Evolutionary conservation across 164 flowering plant genomes (phyloP).

Genomic region (Houttuynia cordata): DNA sequence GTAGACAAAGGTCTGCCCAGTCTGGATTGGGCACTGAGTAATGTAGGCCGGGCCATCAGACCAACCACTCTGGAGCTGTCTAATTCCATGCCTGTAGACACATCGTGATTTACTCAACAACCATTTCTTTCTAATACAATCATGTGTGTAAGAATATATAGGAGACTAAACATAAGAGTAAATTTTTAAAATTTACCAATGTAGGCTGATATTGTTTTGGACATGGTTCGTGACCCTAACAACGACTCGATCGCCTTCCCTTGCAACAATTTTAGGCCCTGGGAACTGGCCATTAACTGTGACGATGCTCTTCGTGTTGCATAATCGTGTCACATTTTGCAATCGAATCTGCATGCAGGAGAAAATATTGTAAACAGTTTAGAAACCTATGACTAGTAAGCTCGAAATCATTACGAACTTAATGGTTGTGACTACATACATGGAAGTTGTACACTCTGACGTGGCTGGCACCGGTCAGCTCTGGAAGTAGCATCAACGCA

Average conservation of each 20-base stretch:
- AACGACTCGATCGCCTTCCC: constrained; percentile 28
- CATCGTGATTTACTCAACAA: not conserved
- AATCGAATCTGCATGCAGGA: constrained; percentile 7
- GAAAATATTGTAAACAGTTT: not conserved
- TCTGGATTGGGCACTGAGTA: constrained; percentile 57
- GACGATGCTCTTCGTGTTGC: constrained; percentile 22
- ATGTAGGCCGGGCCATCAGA: constrained; percentile 49
- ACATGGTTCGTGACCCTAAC: constrained; percentile 26
- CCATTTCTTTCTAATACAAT: not conserved
- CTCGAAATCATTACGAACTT: not conserved
- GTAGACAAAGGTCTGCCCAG: constrained; percentile 32
- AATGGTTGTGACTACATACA: not conserved
- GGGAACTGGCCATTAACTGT: constrained; percentile 21
- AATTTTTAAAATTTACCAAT: constrained; percentile 17
- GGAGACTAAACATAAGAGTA: not conserved
- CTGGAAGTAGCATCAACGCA: constrained; percentile 2
- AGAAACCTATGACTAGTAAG: not conserved
- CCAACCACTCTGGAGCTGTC: constrained; percentile 42
- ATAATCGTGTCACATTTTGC: constrained; percentile 18
- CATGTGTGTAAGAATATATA: not conserved
- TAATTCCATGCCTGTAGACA: constrained; percentile 42
- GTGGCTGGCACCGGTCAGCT: not conserved
- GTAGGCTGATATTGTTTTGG: constrained; percentile 19
- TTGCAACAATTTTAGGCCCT: constrained; percentile 18
- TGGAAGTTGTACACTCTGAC: constrained; percentile 5